A percentile compares a stretch with the other conserved stretches of the same genome.
Evolutionary conservation across 768 basidiomycete genomes (phyloP).

Genomic region (Tricholoma sp.): DNA sequence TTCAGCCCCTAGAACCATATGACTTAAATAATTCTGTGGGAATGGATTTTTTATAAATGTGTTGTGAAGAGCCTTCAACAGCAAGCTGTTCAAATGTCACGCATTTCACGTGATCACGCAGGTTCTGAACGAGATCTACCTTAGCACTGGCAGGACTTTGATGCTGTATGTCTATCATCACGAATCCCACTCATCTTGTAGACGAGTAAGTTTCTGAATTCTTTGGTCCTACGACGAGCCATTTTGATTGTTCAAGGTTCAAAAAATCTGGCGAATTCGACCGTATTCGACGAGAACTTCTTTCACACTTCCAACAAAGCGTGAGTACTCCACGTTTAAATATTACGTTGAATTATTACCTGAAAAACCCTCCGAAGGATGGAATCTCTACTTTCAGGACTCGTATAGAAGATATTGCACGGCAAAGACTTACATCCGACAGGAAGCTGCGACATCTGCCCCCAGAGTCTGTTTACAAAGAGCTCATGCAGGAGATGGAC

Average conservation of each 20-base stretch:
- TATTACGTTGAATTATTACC: slow-evolving; percentile 1
- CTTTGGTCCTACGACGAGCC: not conserved
- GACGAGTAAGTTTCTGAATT: slow-evolving; percentile 44
- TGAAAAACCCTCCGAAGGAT: slow-evolving; percentile 32
- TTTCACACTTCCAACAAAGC: slow-evolving; percentile 55
- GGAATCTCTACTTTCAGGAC: slow-evolving; percentile 47
- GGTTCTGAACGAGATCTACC: too few relatives aligned
- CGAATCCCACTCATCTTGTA: slow-evolving; percentile 56
- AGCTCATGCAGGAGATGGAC: slow-evolving; percentile 69
- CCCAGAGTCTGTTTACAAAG: slow-evolving; percentile 49
- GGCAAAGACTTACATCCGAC: slow-evolving; percentile 49
- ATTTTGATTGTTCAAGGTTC: slow-evolving; percentile 40
- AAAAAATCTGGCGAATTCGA: slow-evolving; percentile 80
- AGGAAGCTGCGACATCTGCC: slow-evolving; percentile 46
- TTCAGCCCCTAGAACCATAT: too few relatives aligned
- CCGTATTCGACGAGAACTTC: slow-evolving; percentile 58
- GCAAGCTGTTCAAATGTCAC: too few relatives aligned
- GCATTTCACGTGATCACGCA: too few relatives aligned
- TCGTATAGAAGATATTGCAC: slow-evolving; percentile 58
- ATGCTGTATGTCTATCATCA: slow-evolving; percentile 47
- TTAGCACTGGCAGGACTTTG: too few relatives aligned
- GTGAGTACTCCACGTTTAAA: slow-evolving; percentile 32
- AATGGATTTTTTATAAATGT: too few relatives aligned
- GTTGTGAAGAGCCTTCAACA: too few relatives aligned
- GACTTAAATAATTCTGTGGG: too few relatives aligned